These are phyloP conservation scores for Dillenia suffruticosa DNA, from an alignment of 164 flowering plant genomes.

Conservation along the genomic window DNA sequence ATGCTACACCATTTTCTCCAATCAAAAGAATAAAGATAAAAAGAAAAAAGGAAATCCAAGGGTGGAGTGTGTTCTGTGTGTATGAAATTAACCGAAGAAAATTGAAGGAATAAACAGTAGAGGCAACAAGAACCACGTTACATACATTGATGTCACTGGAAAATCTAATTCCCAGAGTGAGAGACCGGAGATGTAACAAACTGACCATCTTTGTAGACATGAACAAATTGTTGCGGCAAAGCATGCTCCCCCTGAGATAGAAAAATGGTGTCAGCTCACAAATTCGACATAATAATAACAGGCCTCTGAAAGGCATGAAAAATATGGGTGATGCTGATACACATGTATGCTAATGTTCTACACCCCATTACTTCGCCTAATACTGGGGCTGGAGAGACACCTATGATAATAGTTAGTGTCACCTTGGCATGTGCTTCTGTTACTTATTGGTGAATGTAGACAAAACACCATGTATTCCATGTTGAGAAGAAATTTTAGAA, in stretches of 20 bases:
- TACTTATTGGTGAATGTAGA: too few species aligned
- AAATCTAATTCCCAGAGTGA: slow-evolving; percentile 49
- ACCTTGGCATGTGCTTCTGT: too few species aligned
- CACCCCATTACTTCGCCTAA: too few species aligned
- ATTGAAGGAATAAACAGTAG: not conserved
- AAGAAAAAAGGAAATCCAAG: not conserved
- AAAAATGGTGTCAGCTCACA: not conserved
- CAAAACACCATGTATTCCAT: too few species aligned
- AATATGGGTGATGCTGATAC: too few species aligned
- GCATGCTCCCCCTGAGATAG: slow-evolving; percentile 78
- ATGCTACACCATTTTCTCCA: too few species aligned
- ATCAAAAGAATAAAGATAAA: not conserved
- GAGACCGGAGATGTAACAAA: slow-evolving; percentile 69
- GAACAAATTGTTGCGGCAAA: slow-evolving; percentile 65
- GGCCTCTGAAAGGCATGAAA: too few species aligned
- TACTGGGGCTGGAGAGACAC: too few species aligned
- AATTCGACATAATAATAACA: too few species aligned
- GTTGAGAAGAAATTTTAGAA: too few species aligned
- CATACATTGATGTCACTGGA: slow-evolving; percentile 21
- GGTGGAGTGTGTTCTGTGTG: not conserved
- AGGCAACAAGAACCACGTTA: slow-evolving; percentile 19
- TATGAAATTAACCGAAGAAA: not conserved
- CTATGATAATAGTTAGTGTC: too few species aligned
- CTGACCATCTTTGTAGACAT: slow-evolving; percentile 53
- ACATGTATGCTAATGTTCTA: too few species aligned